Conservation (phyloP, 192 early-diverging fungal genomes). For the Backusella tuberculispora region DNA sequence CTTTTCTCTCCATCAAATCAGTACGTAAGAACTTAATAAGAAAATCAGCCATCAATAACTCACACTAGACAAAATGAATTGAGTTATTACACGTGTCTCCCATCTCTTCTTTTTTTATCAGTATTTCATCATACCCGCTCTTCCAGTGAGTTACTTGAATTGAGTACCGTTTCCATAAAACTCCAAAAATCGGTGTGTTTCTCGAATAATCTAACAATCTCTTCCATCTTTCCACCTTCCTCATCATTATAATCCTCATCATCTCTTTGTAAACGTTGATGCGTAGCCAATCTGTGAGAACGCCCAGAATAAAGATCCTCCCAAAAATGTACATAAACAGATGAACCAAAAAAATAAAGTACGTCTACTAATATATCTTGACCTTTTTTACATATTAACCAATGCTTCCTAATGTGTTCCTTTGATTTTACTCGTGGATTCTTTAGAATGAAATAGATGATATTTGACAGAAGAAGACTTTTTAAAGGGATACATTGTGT, state of each 20-base stretch:
- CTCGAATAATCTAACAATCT: constrained; percentile 1
- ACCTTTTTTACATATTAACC: constrained; percentile 6
- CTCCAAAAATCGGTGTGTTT: constrained; percentile 7
- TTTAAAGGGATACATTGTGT: too few relatives aligned
- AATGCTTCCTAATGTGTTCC: background rate
- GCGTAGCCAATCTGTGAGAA: background rate
- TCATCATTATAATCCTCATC: background rate
- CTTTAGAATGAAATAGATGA: background rate
- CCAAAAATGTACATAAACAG: background rate
- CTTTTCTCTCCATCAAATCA: background rate
- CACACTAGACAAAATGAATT: background rate
- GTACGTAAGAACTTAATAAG: constrained; percentile 9
- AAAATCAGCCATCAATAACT: constrained; percentile 2
- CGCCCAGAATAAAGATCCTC: background rate
- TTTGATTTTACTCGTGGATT: background rate
- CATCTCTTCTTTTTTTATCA: background rate
- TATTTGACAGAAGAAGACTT: background rate
- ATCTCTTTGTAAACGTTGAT: background rate
- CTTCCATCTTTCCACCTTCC: background rate
- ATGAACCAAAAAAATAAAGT: constrained; percentile 2
- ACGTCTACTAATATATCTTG: constrained; percentile 5
- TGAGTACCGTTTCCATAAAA: background rate
- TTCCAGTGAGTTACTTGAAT: background rate
- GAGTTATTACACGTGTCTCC: background rate
- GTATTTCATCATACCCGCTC: background rate